Evolutionary conservation across 2,329 filamentous ascomycete genomes (phyloP), one percentile per base, ranked within the genome.

Genomic region (Microcyclosporella mali): DNA sequence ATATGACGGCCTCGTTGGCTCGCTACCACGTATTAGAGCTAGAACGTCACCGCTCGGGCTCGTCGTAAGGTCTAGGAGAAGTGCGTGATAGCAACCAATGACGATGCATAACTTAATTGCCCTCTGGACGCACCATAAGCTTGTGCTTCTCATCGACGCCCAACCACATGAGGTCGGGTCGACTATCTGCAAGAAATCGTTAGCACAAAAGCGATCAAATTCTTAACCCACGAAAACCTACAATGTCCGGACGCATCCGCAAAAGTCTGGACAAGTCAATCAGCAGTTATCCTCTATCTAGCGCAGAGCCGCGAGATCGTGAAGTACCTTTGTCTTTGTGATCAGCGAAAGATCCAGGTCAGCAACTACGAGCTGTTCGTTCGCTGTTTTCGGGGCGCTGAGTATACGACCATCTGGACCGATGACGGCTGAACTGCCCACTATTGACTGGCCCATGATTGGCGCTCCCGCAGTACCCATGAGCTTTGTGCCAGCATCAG

Each of bases 81-180:
- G n/a, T n/a, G n/a, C n/a, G n/a, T n/a, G n/a, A n/a, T n/a, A n/a
- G n/a, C n/a, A n/a, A n/a, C n/a, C n/a, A n/a, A n/a, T n/a, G n/a
- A 25, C 21, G 6, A 25, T 25, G 21, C 21, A 4, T 25, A 12
- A 6, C n/a, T 16, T 32, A 19, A 16, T 37, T 21, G 10, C 17
- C 16, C 28, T 41, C 32, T 9, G 34, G 27, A 14, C 50, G 43
- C 6, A 53, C 50, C 8, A 51, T 42, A 6, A 45, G 21, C 40
- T 53, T 53, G 15, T 51, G 37, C 39, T 43, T 39, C 12, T 51
- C 56, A 52, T 69, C 66, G 6, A 64, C 64, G 8, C 69, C 71
- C 15, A 75, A 53, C 72, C 72, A 75, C 41, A 77, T 56, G 49
- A 77, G 52, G 51, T 77, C 73, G 2, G 73, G 73, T 29, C 73